Conservation (phyloP, 352 stramenopile species). For the Aphanomyces cochlioides region DNA sequence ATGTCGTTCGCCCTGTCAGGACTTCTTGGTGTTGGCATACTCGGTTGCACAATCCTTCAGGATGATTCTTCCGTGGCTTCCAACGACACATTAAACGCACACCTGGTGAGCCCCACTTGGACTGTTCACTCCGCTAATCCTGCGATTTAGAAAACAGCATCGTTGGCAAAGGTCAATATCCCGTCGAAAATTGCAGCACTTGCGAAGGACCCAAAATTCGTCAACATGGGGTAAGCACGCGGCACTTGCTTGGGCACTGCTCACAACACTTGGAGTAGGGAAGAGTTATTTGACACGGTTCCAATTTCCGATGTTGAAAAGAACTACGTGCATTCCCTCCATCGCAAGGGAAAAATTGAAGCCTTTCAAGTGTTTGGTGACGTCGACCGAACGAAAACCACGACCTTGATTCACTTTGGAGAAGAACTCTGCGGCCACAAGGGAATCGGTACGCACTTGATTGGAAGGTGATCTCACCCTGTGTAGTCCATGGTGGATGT, state of each 20-base stretch:
- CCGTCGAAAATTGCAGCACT: neutral
- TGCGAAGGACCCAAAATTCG: neutral
- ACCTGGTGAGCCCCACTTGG: no score
- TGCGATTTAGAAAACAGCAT: neutral
- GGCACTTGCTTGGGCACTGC: neutral
- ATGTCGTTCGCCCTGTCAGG: no score
- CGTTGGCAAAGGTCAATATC: neutral
- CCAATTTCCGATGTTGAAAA: conserved; percentile 11
- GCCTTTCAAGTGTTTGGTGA: conserved; percentile 16
- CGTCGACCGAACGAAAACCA: conserved; percentile 9
- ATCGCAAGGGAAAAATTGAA: conserved; percentile 16
- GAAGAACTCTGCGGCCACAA: conserved; percentile 16
- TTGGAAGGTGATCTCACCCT: neutral
- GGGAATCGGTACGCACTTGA: conserved; percentile 5
- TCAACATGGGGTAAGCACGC: neutral
- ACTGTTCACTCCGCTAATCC: no score
- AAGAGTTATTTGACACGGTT: neutral
- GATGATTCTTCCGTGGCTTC: no score
- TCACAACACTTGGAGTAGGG: no score
- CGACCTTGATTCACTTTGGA: conserved; percentile 23
- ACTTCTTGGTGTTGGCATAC: no score
- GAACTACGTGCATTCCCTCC: conserved; percentile 19
- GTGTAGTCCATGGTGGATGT: conserved; percentile 23
- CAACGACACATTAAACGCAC: no score
- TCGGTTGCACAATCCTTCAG: no score